Conservation (phyloP, 2,329 filamentous ascomycete genomes). For the Exophiala lecanii-corni region DNA sequence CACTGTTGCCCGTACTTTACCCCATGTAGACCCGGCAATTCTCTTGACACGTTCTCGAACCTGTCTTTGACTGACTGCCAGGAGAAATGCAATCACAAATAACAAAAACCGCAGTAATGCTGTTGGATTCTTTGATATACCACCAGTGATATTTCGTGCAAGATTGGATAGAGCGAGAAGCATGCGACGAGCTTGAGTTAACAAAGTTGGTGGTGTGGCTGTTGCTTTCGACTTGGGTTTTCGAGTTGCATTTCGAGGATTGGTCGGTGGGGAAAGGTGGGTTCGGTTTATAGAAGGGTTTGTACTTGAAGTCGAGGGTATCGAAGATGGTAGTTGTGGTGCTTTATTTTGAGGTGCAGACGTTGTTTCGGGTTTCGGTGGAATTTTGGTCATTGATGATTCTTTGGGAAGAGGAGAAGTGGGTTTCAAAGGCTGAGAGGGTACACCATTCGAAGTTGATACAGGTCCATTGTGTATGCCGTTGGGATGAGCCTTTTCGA, state of each 20-base stretch:
- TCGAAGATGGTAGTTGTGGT: background rate
- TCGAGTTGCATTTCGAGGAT: slow-evolving; percentile 13
- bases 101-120: slow-evolving; percentile 60
- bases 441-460: slow-evolving; percentile 17
- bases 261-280: slow-evolving; percentile 21
- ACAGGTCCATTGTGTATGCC: slow-evolving; percentile 26
- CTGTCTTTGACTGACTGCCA: slow-evolving; percentile 70
- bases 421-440: slow-evolving; percentile 15
- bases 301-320: slow-evolving; percentile 4
- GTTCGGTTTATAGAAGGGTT: slow-evolving; percentile 10
- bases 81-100: slow-evolving; percentile 72
- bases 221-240: slow-evolving; percentile 12
- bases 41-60: slow-evolving; percentile 69
- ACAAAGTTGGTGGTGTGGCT: slow-evolving; percentile 30
- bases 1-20: slow-evolving; percentile 75
- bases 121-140: slow-evolving; percentile 52
- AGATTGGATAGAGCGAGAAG: slow-evolving; percentile 46
- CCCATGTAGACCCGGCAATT: slow-evolving; percentile 67
- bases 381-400: slow-evolving; percentile 9
- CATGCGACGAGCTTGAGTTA: slow-evolving; percentile 41
- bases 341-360: slow-evolving; percentile 8
- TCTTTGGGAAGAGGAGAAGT: background rate
- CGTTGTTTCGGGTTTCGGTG: slow-evolving; percentile 10
- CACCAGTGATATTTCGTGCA: slow-evolving; percentile 47
- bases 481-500: slow-evolving; percentile 51